Conservation (phyloP, 2,329 filamentous ascomycete genomes). For the Orbilia ellipsospora region DNA sequence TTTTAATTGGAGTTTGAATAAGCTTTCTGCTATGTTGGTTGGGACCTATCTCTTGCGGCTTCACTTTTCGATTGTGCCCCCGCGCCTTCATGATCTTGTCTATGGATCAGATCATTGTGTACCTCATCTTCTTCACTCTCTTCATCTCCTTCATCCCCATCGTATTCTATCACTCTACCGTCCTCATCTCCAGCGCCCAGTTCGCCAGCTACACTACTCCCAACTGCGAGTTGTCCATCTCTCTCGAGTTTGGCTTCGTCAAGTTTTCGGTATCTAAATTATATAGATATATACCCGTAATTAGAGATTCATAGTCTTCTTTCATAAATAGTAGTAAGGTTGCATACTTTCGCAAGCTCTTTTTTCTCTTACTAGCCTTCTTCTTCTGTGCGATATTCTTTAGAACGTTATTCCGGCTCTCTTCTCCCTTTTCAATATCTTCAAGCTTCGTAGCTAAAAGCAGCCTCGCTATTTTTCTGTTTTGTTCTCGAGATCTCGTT, state of each 20-base stretch:
- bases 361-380: constrained; percentile 81
- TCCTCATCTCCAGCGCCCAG: constrained; percentile 19
- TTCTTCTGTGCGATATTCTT: constrained; percentile 73
- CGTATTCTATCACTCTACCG: neutral
- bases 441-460: constrained; percentile 83
- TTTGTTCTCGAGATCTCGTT: constrained; percentile 86
- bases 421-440: constrained; percentile 75
- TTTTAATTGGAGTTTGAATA: constrained; percentile 7
- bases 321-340: neutral
- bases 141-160: neutral
- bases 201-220: constrained; percentile 56
- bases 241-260: constrained; percentile 65
- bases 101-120: neutral
- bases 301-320: neutral
- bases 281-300: neutral
- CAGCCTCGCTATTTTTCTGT: constrained; percentile 83
- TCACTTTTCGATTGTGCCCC: neutral
- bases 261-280: constrained; percentile 64
- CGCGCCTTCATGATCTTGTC: neutral
- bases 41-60: neutral
- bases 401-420: constrained; percentile 74
- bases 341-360: constrained; percentile 82
- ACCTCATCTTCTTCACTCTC: constrained; percentile 10
- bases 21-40: constrained; percentile 10
- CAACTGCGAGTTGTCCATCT: constrained; percentile 30